Conservation (phyloP, 805 yeast genomes). For the Sporopachydermia quercuum region DNA sequence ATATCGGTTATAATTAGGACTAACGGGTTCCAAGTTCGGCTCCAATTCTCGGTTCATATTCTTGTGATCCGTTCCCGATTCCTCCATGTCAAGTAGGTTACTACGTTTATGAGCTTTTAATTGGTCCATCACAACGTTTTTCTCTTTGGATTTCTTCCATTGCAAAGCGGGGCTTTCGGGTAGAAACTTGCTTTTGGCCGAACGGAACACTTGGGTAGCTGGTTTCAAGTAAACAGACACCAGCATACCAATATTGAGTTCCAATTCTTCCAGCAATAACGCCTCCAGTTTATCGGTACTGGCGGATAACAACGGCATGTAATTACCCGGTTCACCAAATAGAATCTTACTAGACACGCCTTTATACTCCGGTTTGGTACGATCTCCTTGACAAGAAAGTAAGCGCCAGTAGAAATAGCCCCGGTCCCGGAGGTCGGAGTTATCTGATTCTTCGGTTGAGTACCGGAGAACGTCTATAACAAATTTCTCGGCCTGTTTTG, state of each 20-base stretch:
- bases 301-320: constrained; percentile 44
- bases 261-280: constrained; percentile 61
- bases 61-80: no score
- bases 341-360: constrained; percentile 38
- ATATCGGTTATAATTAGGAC: neutral
- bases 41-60: no score
- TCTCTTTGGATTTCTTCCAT: neutral
- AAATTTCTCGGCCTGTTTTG: constrained; percentile 32
- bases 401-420: constrained; percentile 81
- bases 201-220: constrained; percentile 62
- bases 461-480: constrained; percentile 44
- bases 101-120: no score
- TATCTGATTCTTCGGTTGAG: constrained; percentile 61
- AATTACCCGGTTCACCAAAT: constrained; percentile 24
- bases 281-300: constrained; percentile 62
- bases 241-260: constrained; percentile 64
- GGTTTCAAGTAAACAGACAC: constrained; percentile 81
- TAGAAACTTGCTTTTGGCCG: constrained; percentile 36
- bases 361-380: constrained; percentile 11
- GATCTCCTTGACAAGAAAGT: constrained; percentile 30
- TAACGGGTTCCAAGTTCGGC: no score
- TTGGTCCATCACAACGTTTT: no score
- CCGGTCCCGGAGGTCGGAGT: constrained; percentile 79
- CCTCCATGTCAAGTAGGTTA: no score
- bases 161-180: constrained; percentile 35